A percentile compares a stretch with the other conserved stretches of the same genome.
These are phyloP conservation scores for Bryoerythrophyllum caledonicum DNA, from an alignment of 225 moss, liverwort and hornwort genomes.

Conservation along the genomic window DNA sequence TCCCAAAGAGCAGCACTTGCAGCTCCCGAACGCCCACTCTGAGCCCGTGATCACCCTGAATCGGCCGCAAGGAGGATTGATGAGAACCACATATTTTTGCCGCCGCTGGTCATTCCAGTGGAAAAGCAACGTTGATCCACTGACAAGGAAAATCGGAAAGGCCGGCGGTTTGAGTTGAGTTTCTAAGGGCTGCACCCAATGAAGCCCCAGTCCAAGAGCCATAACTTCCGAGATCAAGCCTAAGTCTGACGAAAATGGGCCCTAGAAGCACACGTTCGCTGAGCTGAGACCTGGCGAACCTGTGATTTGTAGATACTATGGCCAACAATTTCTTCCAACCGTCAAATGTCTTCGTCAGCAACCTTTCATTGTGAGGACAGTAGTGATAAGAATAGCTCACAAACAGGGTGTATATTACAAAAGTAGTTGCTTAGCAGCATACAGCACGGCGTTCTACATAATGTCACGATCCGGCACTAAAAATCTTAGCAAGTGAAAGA, in stretches of 20 bases:
- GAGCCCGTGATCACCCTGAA: slow-evolving; percentile 10
- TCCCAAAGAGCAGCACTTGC: slow-evolving; percentile 9
- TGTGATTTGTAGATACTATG: slow-evolving; percentile 6
- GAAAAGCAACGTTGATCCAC: slow-evolving; percentile 20
- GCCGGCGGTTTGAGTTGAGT: slow-evolving; percentile 30
- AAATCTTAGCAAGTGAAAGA: slow-evolving; percentile 26
- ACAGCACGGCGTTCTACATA: not conserved
- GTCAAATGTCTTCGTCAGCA: slow-evolving; percentile 12
- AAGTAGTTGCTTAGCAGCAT: slow-evolving; percentile 13
- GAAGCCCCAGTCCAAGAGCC: slow-evolving; percentile 29
- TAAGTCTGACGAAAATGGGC: slow-evolving; percentile 5
- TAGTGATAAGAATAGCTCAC: slow-evolving; percentile 7
- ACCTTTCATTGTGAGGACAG: slow-evolving; percentile 14
- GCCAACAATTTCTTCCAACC: slow-evolving; percentile 20
- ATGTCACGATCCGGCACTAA: slow-evolving; percentile 26
- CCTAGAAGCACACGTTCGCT: not conserved
- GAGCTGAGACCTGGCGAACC: slow-evolving; percentile 4
- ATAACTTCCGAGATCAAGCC: slow-evolving; percentile 32
- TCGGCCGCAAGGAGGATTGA: not conserved
- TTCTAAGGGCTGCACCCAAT: slow-evolving; percentile 34
- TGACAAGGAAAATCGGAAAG: slow-evolving; percentile 4
- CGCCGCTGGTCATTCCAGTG: slow-evolving; percentile 19
- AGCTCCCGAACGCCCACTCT: slow-evolving; percentile 8
- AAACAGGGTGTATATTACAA: slow-evolving; percentile 20
- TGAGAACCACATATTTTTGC: slow-evolving; percentile 8